Evolutionary conservation across 495 filamentous ascomycete species (phyloP), one percentile per base, ranked within the genome.

Genomic region (Amorphotheca resinae): DNA sequence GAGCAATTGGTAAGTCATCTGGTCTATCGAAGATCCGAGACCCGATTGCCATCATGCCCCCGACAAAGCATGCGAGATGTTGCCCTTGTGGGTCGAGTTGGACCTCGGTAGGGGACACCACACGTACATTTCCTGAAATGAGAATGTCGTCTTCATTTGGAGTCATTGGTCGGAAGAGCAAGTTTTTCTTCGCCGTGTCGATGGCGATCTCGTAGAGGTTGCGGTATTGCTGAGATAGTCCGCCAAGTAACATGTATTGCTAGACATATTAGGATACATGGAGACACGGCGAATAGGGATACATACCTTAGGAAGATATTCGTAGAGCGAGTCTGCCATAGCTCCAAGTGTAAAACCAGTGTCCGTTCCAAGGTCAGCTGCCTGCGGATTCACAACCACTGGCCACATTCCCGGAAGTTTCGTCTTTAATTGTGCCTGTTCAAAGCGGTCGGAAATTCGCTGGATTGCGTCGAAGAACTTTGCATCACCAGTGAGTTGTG

Each of bases 401-500:
- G 87, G 87, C 84, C 84, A 95, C 57, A 95, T 59, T 0, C 87
- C 87, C 3, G 86, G 84, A 21, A 91, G 59, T 11, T 66, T 64
- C 17, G 84, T 88, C 22, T 66, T 62, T 33, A 57, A 45, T 62
- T 95, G 87, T 53, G 77, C 73, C 35, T 75, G 73, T 49, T 91
- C 85, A 14, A 96, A 68, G 34, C 79, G 80, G 49, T 95, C 70
- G 4, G 85, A 93, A 51, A 96, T 86, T 22, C 89, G 79, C 25
- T 87, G 84, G 47, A 95, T 71, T 2, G 89, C 88, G 65, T 96
- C 89, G 48, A 93, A 95, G 59, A 94, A 96, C 51, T 78, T 93
- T 32, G 79, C 59, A 39, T 93, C 66, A 45, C 79, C 79, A 8
- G 88, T 95, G 46, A 96, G 65, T 59, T 95, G 89, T 5, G 89